Conservation (phyloP, 1,284 basidiomycete genomes). For the Microbotryum lychnidis-dioicae region DNA sequence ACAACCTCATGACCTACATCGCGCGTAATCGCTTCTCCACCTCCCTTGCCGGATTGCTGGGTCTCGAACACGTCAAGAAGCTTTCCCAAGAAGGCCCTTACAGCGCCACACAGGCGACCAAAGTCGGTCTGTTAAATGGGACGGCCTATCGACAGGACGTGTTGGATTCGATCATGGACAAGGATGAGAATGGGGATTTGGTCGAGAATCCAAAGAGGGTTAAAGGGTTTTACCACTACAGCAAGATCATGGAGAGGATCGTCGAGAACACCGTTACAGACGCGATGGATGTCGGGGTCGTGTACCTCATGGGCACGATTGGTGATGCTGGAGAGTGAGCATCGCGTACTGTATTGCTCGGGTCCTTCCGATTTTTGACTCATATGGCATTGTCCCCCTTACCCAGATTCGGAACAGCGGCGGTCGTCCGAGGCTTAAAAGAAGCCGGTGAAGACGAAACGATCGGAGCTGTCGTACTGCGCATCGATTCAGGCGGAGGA, state of each 20-base stretch:
- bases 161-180: constrained; percentile 32
- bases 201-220: constrained; percentile 6
- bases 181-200: constrained; percentile 30
- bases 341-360: no score
- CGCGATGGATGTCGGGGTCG: constrained; percentile 41
- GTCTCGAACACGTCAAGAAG: constrained; percentile 35
- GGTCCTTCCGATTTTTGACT: no score
- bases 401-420: constrained; percentile 34
- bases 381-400: not conserved
- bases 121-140: constrained; percentile 40
- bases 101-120: constrained; percentile 37
- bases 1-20: constrained; percentile 34
- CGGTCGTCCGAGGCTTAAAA: constrained; percentile 41
- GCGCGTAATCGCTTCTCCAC: constrained; percentile 31
- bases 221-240: constrained; percentile 37
- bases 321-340: constrained; percentile 31
- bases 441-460: constrained; percentile 42
- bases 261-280: constrained; percentile 33
- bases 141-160: constrained; percentile 39
- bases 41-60: constrained; percentile 19
- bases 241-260: constrained; percentile 34
- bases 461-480: constrained; percentile 41
- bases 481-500: constrained; percentile 44
- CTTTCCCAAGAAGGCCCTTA: constrained; percentile 41
- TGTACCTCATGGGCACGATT: constrained; percentile 42